These are phyloP conservation scores for Trypanosoma vivax DNA, from an alignment of 208 protist genomes.

Conservation along the genomic window DNA sequence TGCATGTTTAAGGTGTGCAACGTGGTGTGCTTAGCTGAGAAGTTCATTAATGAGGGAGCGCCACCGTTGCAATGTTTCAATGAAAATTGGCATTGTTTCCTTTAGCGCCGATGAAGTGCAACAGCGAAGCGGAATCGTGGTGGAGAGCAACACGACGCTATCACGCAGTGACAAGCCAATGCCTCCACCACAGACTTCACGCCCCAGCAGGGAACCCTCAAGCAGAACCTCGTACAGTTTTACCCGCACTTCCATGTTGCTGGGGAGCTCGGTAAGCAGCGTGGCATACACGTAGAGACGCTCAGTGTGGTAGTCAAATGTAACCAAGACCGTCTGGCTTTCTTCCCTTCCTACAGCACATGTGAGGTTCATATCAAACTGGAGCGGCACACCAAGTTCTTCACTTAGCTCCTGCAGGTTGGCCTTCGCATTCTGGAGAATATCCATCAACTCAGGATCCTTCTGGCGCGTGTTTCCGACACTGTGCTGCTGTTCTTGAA, in stretches of 20 bases:
- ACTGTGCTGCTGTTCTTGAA: slow-evolving; percentile 15
- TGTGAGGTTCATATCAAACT: slow-evolving; percentile 71
- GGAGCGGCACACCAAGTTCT: slow-evolving; percentile 37
- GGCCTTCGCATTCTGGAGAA: slow-evolving; percentile 38
- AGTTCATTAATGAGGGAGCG: slow-evolving; percentile 51
- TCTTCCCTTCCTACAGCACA: slow-evolving; percentile 61
- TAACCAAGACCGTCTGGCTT: slow-evolving; percentile 59
- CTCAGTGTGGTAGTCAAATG: slow-evolving; percentile 67
- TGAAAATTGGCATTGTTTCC: slow-evolving; percentile 55
- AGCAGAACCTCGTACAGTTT: slow-evolving; percentile 78
- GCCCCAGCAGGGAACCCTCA: slow-evolving; percentile 64
- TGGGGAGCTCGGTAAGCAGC: slow-evolving; percentile 48
- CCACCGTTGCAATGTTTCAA: slow-evolving; percentile 68
- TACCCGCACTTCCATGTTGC: slow-evolving; percentile 30
- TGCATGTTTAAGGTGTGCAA: too few species aligned
- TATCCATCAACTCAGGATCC: slow-evolving; percentile 12
- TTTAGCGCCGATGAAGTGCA: slow-evolving; percentile 36
- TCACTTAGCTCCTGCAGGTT: slow-evolving; percentile 44
- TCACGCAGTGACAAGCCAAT: slow-evolving; percentile 53
- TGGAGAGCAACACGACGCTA: slow-evolving; percentile 59
- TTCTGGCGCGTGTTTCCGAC: neutral
- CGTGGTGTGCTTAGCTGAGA: too few species aligned
- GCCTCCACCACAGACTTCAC: slow-evolving; percentile 77
- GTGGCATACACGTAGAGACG: slow-evolving; percentile 77
- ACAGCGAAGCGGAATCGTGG: slow-evolving; percentile 43